Evolutionary conservation across 2,329 filamentous ascomycete genomes (phyloP).

Genomic region (Talaromyces sp.): DNA sequence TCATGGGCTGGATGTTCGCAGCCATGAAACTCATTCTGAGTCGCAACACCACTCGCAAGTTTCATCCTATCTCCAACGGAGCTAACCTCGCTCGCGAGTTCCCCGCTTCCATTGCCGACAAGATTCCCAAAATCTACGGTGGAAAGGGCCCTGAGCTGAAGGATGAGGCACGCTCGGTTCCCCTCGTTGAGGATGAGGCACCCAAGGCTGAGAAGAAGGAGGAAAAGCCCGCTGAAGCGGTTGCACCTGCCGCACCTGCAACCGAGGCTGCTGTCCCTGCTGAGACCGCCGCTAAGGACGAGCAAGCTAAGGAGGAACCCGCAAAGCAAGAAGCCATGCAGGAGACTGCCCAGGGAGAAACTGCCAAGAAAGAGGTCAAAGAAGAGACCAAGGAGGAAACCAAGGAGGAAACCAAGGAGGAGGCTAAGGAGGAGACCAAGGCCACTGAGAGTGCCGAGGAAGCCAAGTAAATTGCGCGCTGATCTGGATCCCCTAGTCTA

Average conservation of each 20-base stretch:
- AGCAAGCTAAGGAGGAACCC: slow-evolving; percentile 15
- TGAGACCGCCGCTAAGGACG: slow-evolving; percentile 17
- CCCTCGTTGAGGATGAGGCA: slow-evolving; percentile 22
- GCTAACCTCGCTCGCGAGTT: slow-evolving; percentile 66
- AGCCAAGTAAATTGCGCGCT: slow-evolving; percentile 20
- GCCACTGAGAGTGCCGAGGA: slow-evolving; percentile 5
- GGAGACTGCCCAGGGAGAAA: slow-evolving; percentile 19
- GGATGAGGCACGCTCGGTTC: slow-evolving; percentile 37
- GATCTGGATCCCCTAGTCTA: slow-evolving; percentile 11
- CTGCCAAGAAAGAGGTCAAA: slow-evolving; percentile 12
- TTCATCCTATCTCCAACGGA: slow-evolving; percentile 77
- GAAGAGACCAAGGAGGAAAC: slow-evolving; percentile 9
- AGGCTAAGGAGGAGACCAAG: slow-evolving; percentile 9
- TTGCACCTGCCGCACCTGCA: slow-evolving; percentile 11
- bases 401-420: slow-evolving; percentile 18
- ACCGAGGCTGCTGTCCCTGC: slow-evolving; percentile 9
- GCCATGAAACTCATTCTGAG: slow-evolving; percentile 76
- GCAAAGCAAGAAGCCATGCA: slow-evolving; percentile 17
- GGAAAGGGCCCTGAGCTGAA: slow-evolving; percentile 65
- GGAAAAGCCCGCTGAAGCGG: slow-evolving; percentile 15
- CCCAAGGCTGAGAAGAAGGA: slow-evolving; percentile 21
- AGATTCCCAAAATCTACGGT: slow-evolving; percentile 76
- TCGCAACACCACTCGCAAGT: slow-evolving; percentile 74
- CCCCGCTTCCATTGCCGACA: slow-evolving; percentile 57
- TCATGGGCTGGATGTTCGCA: slow-evolving; percentile 87